Conservation (phyloP, 192 early-diverging fungal species). For the Phycomyces blakesleeanus region DNA sequence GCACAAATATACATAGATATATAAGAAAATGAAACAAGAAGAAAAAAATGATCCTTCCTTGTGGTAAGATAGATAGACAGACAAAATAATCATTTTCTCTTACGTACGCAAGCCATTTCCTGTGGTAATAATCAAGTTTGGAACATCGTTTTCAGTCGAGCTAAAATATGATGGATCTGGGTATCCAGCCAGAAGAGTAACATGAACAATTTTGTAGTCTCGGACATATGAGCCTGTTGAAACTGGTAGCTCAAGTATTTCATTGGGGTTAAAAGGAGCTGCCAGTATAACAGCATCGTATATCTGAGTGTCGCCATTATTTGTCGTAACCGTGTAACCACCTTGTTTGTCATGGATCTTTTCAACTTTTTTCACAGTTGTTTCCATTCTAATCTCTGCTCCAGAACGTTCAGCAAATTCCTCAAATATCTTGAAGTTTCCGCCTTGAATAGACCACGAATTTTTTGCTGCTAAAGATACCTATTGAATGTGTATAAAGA, state of each 20-base stretch:
- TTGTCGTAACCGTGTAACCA: conserved; percentile 31
- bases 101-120: conserved; percentile 5
- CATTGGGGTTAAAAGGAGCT: conserved; percentile 42
- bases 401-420: conserved; percentile 41
- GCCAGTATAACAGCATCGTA: conserved; percentile 63
- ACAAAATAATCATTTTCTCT: too few species aligned
- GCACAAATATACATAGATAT: too few species aligned
- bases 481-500: not conserved
- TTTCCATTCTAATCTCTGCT: conserved; percentile 45
- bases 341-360: conserved; percentile 9
- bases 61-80: too few species aligned
- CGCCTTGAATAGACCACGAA: conserved; percentile 44
- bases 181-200: conserved; percentile 54
- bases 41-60: too few species aligned
- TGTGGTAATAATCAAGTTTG: conserved; percentile 49
- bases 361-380: conserved; percentile 35
- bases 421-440: conserved; percentile 62
- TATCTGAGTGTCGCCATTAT: conserved; percentile 32
- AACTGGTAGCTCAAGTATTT: not conserved
- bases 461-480: conserved; percentile 47
- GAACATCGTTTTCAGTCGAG: conserved; percentile 22
- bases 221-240: not conserved
- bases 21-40: too few species aligned
- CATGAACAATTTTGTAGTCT: conserved; percentile 50
- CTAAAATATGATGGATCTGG: conserved; percentile 51